Base-by-base conservation (phyloP, 2,329 filamentous ascomycete genomes). In the Penicillium aurantiogriseum region DNA sequence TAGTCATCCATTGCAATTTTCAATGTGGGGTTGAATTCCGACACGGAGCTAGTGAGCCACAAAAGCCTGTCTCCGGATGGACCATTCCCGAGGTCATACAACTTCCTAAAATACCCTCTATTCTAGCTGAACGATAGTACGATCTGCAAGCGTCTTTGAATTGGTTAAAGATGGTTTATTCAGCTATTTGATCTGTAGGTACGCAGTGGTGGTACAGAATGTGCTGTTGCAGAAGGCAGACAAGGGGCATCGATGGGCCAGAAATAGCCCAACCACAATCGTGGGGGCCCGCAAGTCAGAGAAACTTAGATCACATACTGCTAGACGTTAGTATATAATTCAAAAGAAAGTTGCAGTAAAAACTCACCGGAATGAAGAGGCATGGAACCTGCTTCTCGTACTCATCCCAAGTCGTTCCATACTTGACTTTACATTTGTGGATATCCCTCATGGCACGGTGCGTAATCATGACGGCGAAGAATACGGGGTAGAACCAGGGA, bases 401-500 rank as follows among this genome's bases (percentile, higher is more conserved):
- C 79, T 93, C 87, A 48, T 78, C 77, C 91, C 91, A 95, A 7
- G 88, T 86, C 59, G 90, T 86, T 13, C 90, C 90, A 73, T 95
- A 94, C 78, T 89, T 91, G 62, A 80, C 78, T 49, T 84, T 82
- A 74, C 91, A 95, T 60, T 86, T 81, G 70, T 87, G 79, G 57
- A 92, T 90, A 71, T 95, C 91, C 55, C 91, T 81, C 59, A 77
- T 78, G 2, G 89, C 87, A 50, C 91, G 87, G 72, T 95, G 91
- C 7, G 85, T 78, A 67, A 94, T 93, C 90, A 93, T 93, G 58
- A 77, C 74, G 5, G 79, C 79, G 72, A 95, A 95, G 78, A 95
- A 95, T 15, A 89, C 76, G 0, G 89, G 87, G 72, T 94, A 93
- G 73, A 95, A 94, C 90, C 90, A 95, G 0, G 91, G 90, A 73